Evolutionary conservation across 129 eudicot species (phyloP).

Genomic region (Helianthus annuus): HanXRQr2.0-SUNRISE NC_035445.2:132053937-132054436

Average conservation of each 20-base stretch:
- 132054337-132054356: conserved; percentile 85
- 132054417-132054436: not conserved
- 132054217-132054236: too few species aligned
- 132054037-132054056: too few species aligned
- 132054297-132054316: conserved; percentile 58
- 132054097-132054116: too few species aligned
- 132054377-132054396: conserved; percentile 81
- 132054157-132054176: too few species aligned
- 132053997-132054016: not conserved
- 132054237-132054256: not conserved
- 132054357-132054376: conserved; percentile 93
- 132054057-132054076: too few species aligned
- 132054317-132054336: conserved; percentile 66
- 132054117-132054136: too few species aligned
- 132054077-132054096: too few species aligned
- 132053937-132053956: conserved; percentile 95
- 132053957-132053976: conserved; percentile 95
- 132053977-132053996: conserved; percentile 79
- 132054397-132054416: conserved; percentile 58
- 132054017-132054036: too few species aligned
- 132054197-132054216: too few species aligned
- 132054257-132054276: not conserved
- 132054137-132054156: too few species aligned
- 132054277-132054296: not conserved
- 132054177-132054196: too few species aligned